Base-by-base conservation (phyloP, 805 yeast species). In the Jamesozyma jinghongensis region DNA sequence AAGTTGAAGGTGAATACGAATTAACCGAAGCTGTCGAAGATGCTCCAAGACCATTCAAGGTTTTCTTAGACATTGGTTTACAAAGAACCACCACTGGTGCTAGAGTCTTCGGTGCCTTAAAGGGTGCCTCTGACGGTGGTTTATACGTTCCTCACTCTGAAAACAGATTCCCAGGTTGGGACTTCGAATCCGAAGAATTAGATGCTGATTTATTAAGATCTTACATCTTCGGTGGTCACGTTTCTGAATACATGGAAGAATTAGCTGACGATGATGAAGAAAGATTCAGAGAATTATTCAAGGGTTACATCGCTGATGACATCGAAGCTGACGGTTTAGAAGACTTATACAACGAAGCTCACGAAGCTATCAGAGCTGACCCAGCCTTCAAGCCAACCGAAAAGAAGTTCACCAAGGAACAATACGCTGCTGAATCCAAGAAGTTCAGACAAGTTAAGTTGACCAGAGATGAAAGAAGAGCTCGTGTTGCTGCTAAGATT, bases 81-180 rank as follows among this genome's bases (percentile, higher is more conserved):
- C 94, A 87, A 75, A 88, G 98, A 83, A 87, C 98, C 75, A 92
- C 98, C 76, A 88, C 97, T 65, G 98, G 98, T 86, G 97, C 97
- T 68, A 85, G 95, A 75, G 79, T 92, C 70, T 92, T 92, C 66
- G 98, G 97, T 85, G 97, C 92, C 67, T 77, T 92, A 67, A 92
- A 92, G 83, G 98, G 98, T 84, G 98, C 98, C 66, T 90, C 97
- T 53, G 98, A 92, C 70, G 98, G 98, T 85, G 98, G 98, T 64
- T 78, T 92, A 65, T 86, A 84, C 88, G 77, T 92, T 68, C 98
- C 98, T 60, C 98, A 92, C 88, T 86, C 95, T 62, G 85, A 95
- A 68, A 88, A 88, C 81, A 88, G 98, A 83, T 92, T 88, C 95
- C 98, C 98, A 74, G 98, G 98, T 77, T 92, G 90, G 94, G 98